Percentiles rank a stretch among this genome's conserved stretches.
Evolutionary conservation across 2,329 filamentous ascomycete genomes (phyloP).

Genomic region (Clathrospora elynae): DNA sequence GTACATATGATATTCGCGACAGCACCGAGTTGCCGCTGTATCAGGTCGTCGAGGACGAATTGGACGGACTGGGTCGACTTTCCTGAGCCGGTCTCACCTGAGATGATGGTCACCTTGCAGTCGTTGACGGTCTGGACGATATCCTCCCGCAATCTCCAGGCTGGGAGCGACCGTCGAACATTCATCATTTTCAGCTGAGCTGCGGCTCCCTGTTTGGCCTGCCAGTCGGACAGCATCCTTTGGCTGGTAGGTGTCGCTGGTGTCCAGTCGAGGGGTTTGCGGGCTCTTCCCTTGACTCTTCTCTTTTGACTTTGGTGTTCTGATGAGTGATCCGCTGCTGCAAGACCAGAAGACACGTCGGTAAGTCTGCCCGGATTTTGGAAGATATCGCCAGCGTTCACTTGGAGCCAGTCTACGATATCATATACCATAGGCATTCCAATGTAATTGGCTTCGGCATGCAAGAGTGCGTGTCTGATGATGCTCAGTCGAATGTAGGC

Average conservation of each 20-base stretch:
- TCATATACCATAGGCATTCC: constrained; percentile 93
- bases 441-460: constrained; percentile 71
- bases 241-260: constrained; percentile 63
- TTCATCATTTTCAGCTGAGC: constrained; percentile 76
- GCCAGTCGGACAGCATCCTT: constrained; percentile 68
- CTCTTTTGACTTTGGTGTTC: constrained; percentile 21
- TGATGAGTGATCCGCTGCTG: constrained; percentile 57
- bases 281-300: constrained; percentile 29
- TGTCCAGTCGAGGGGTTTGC: constrained; percentile 67
- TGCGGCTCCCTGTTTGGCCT: constrained; percentile 66
- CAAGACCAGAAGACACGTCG: constrained; percentile 77
- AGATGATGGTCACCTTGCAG: constrained; percentile 93
- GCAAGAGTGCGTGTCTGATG: constrained; percentile 73
- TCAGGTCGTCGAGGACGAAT: constrained; percentile 91
- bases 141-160: constrained; percentile 79
- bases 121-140: constrained; percentile 76
- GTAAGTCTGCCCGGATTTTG: constrained; percentile 81
- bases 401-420: constrained; percentile 88
- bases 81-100: constrained; percentile 93
- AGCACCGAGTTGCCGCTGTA: constrained; percentile 73
- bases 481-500: constrained; percentile 93
- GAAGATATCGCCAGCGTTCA: constrained; percentile 80
- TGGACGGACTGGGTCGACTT: constrained; percentile 98
- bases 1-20: constrained; percentile 92
- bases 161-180: constrained; percentile 75